Evolutionary conservation across 2,329 filamentous ascomycete genomes (phyloP), one percentile per base, ranked within the genome.

Genomic region (Metarhizium rileyi): DNA sequence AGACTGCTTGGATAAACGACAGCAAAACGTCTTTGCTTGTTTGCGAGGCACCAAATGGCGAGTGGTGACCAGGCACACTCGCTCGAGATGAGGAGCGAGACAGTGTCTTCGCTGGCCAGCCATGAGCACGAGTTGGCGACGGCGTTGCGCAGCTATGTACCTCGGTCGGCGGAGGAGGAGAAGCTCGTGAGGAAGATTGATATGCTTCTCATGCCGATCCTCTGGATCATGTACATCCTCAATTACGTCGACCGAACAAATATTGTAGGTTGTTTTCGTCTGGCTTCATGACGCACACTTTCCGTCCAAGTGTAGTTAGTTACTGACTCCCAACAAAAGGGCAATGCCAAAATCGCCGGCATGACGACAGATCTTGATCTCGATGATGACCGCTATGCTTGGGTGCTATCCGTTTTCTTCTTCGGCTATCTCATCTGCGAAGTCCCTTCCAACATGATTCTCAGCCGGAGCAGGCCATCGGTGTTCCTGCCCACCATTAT

Each of bases 201-300:
- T 9, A 55, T 75, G 30, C 63, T 56, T 30, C 50, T 66, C 20
- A 51, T 67, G 16, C 74, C 74, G 3, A 66, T 63, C 76, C 52
- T 87, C 83, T 70, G 83, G 66, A n/a, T 72, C 60, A 72, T 81
- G 42, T 81, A 80, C 55, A 64, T 82, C 0, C 65, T 82, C 2
- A 78, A 74, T 55, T 82, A 80, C 57, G 70, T 82, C 46, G 78
- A 82, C 61, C 65, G 75, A 28, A 76, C 75, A 83, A 44, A 91
- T 26, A 44, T 44, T 44, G 86, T 87, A 59, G 74, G 70, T 38
- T 44, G 3, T 42, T 16, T 16, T 7, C 40, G 9, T 7, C 16
- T 3, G 6, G 36, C 36, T 40, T 12, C 27, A 18, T 6, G 33
- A 3, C 33, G n/a, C 6, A 16, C n/a, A 18, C 14, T 3, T 14